A percentile compares a stretch with the other conserved stretches of the same genome.
phyloP scores from a whole-genome alignment of 768 basidiomycete genomes.

The Agrocybe pediades region DNA sequence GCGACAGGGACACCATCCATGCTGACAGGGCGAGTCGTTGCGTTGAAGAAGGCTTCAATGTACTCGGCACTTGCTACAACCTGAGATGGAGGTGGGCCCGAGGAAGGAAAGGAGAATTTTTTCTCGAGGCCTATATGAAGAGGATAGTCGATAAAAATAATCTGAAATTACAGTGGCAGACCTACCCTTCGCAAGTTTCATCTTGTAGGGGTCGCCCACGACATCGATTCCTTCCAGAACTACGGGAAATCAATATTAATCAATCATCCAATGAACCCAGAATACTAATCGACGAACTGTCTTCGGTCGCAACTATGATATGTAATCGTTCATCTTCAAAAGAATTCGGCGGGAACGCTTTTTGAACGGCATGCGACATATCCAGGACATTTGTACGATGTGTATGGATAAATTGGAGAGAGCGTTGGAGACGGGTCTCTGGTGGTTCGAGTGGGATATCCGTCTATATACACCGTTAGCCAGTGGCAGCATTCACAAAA shows the following conservation, averaged over 20 bases:
- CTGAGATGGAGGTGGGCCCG: background rate
- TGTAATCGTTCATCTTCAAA: constrained; percentile 2
- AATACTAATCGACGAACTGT: background rate
- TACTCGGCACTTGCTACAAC: background rate
- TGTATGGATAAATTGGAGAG: constrained; percentile 17
- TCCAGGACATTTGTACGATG: constrained; percentile 5
- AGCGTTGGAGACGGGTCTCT: constrained; percentile 8
- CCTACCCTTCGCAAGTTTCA: constrained; percentile 7
- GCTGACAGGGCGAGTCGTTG: background rate
- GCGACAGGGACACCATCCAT: constrained; percentile 14
- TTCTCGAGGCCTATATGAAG: no score
- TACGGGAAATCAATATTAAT: background rate
- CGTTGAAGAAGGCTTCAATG: background rate
- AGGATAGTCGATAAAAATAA: no score
- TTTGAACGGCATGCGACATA: background rate
- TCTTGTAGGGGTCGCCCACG: constrained; percentile 9
- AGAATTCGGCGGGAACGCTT: constrained; percentile 1
- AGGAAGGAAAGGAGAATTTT: background rate
- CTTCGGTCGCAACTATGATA: constrained; percentile 11
- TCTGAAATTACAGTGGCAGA: background rate
- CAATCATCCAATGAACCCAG: background rate
- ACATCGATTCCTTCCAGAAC: constrained; percentile 6
- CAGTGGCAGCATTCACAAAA: constrained; percentile 1
- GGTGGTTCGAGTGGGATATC: constrained; percentile 11
- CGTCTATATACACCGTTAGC: constrained; percentile 12